Evolutionary conservation across 345 rosid species (phyloP), one percentile per base, ranked within the genome.

Genomic region (Orychophragmus violaceus): DNA sequence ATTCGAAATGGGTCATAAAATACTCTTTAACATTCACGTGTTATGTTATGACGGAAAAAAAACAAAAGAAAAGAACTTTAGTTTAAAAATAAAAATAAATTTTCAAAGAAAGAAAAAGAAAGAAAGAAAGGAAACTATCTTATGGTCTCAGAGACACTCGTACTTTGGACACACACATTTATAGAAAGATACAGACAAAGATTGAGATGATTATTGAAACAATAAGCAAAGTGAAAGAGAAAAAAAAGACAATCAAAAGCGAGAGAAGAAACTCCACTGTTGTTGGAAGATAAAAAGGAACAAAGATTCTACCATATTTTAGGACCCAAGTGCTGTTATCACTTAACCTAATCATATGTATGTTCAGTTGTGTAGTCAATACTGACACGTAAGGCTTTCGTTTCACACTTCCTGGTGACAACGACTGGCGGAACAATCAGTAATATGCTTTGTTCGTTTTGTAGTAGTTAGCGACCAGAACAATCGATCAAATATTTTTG

Each of bases 221-320:
- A 56, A 44, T 44, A 67, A 27, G 55, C 62, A 56, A 67, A 56
- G 71, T 45, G 71, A 67, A 56, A 67, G 64, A 24, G 16, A 56
- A 30, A 56, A n/a, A n/a, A n/a, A n/a, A n/a, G n/a, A 41, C 16
- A 63, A 53, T 28, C 9, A 13, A 67, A 45, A 45, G 71, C 32
- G 55, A 16, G 35, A 30, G 56, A 67, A 67, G 64, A 56, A 67
- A 67, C 71, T 67, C 71, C 64, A 67, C 71, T 56, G 55, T 67
- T 57, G 54, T 56, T 66, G 70, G 70, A 66, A 41, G 48, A 41
- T 41, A 21, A 41, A 41, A 41, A 16, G 48, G 39, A 35, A 35
- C 11, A 14, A 41, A 41, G 46, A 16, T 41, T 41, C 19, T 39
- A 14, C 18, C 3, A 41, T 41, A 16, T 41, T 41, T 5, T 41